Evolutionary conservation across 2,329 filamentous ascomycete genomes (phyloP).

Genomic region (Aspergillus sp.): DNA sequence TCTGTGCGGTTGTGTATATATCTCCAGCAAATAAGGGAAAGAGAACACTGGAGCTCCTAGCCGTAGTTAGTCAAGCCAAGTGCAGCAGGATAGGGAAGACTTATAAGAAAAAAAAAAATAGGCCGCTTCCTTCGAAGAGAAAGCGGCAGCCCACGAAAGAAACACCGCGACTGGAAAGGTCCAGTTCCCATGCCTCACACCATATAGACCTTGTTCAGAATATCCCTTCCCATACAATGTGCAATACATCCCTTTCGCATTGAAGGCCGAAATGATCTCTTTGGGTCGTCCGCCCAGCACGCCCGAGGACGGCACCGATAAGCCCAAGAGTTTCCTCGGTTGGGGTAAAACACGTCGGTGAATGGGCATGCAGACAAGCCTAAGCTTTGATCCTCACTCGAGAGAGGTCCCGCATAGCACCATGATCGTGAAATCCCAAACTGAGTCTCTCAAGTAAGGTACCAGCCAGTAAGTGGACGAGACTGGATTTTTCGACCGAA

Average conservation of each 20-base stretch:
- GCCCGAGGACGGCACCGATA: conserved; percentile 4
- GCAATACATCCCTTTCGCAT: background rate
- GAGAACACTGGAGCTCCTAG: background rate
- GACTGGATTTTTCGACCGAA: conserved; percentile 3
- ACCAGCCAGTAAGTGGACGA: conserved; percentile 13
- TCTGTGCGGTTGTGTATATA: no score
- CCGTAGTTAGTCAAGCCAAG: conserved; percentile 24
- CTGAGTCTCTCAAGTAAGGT: conserved; percentile 2
- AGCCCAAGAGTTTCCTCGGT: conserved; percentile 3
- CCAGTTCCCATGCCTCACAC: conserved; percentile 7
- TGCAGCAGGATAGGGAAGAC: conserved; percentile 13
- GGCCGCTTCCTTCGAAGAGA: conserved; percentile 19
- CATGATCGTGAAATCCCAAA: conserved; percentile 5
- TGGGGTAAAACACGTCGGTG: conserved; percentile 3
- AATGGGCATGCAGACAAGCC: conserved; percentile 62
- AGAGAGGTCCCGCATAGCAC: conserved; percentile 65
- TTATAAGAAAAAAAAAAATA: conserved; percentile 33
- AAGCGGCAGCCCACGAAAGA: conserved; percentile 20
- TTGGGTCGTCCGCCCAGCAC: conserved; percentile 10
- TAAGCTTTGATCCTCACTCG: conserved; percentile 88
- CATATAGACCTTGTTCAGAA: background rate
- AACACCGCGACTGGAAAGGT: conserved; percentile 5
- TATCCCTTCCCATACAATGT: background rate
- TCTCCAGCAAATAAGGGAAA: no score
- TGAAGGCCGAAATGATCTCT: conserved; percentile 7